phyloP scores from a whole-genome alignment of 2,329 filamentous ascomycete genomes.

The Periconia macrospinosa region DNA sequence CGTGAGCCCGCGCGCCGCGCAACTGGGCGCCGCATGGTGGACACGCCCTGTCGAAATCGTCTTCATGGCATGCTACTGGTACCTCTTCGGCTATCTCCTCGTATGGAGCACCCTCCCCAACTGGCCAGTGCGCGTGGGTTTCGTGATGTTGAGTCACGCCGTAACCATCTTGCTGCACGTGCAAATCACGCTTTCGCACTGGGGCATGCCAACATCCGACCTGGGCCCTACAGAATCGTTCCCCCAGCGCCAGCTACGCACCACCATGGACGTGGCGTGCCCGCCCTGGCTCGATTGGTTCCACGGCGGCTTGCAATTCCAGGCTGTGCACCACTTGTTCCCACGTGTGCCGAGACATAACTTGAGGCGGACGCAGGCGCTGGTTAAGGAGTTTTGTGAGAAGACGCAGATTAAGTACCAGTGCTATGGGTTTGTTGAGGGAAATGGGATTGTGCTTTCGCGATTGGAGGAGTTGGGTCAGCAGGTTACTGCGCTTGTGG shows the following conservation, averaged over 20 bases:
- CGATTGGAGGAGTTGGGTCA: slow-evolving; percentile 76
- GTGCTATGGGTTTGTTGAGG: slow-evolving; percentile 80
- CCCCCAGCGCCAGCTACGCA: slow-evolving; percentile 86
- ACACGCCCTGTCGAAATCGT: slow-evolving; percentile 77
- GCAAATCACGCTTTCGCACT: slow-evolving; percentile 90
- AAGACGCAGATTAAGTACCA: slow-evolving; percentile 85
- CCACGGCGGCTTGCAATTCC: slow-evolving; percentile 87
- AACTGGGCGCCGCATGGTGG: slow-evolving; percentile 78
- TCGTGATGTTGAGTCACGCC: slow-evolving; percentile 78
- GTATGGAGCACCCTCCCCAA: slow-evolving; percentile 73
- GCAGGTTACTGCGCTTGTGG: slow-evolving; percentile 64
- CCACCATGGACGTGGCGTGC: slow-evolving; percentile 92
- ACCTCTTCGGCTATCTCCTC: slow-evolving; percentile 82
- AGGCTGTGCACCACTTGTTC: slow-evolving; percentile 84
- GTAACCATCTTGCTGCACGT: slow-evolving; percentile 81
- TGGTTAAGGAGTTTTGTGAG: slow-evolving; percentile 79
- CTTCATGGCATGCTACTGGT: slow-evolving; percentile 82
- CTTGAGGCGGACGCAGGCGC: slow-evolving; percentile 70
- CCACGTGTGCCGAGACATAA: slow-evolving; percentile 85
- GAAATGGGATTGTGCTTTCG: slow-evolving; percentile 79
- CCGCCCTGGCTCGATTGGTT: slow-evolving; percentile 86
- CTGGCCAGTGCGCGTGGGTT: slow-evolving; percentile 69
- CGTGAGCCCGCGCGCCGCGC: slow-evolving; percentile 68
- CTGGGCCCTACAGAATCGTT: slow-evolving; percentile 84
- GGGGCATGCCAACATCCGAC: slow-evolving; percentile 89